Evolutionary conservation across 768 basidiomycete genomes (phyloP), one percentile per base, ranked within the genome.

Genomic region (Kwoniella dejecticola): DNA sequence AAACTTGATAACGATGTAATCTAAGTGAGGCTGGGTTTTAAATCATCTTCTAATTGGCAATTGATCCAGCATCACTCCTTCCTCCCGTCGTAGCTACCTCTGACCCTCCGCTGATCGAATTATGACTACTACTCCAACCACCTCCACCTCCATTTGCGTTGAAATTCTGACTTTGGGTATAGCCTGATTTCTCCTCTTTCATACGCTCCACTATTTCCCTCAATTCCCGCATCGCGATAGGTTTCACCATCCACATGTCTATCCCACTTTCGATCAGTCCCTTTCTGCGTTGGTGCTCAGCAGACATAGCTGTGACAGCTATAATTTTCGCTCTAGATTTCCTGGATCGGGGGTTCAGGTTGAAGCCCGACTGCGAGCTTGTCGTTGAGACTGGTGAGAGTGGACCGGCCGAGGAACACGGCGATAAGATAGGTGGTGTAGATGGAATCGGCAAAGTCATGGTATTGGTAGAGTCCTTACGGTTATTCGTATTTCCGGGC

Each of bases 291-390:
- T 70, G 67, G 26, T 52, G 38, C 52, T 74, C 72, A 3, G 64
- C 60, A n/a, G 59, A 59, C 54, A 76, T 57, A 12, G 76, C 76
- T 1, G 76, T 77, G 12, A 77, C 74, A 26, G 76, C 76, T 24
- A 75, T 67, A 33, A 77, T 74, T 54, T 56, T 67, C 19, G 65
- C 46, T 50, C 61, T 38, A 45, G 42, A 33, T 13, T 21, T 17
- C 29, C 4, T 29, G 3, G 13, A 17, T 10, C 21, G 54, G 7
- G 3, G 19, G 29, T 33, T 38, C n/a, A n/a, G n/a, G n/a, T n/a
- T n/a, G n/a, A n/a, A n/a, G n/a, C n/a, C n/a, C n/a, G n/a, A n/a
- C n/a, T n/a, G n/a, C n/a, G n/a, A n/a, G n/a, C n/a, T n/a, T n/a
- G n/a, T n/a, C n/a, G n/a, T n/a, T n/a, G n/a, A n/a, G 52, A 33